phyloP scores from a whole-genome alignment of 2,329 filamentous ascomycete species.

The Phaeosphaeriaceae sp. region DNA sequence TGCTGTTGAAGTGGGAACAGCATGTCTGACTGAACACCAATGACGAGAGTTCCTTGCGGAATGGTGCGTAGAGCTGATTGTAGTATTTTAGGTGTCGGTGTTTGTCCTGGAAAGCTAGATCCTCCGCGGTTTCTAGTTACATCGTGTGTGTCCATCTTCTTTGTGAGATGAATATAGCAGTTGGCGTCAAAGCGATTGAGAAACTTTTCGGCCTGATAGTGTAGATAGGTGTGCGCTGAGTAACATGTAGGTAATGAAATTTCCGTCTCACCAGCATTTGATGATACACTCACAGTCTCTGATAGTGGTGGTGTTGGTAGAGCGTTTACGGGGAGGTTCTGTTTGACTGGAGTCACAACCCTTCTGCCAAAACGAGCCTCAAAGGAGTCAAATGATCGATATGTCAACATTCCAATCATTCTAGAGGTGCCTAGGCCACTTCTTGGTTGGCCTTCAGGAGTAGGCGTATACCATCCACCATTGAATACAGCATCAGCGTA shows the following conservation, averaged over 20 bases:
- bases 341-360: not conserved
- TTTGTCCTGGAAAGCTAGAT: not conserved
- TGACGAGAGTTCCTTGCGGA: slow-evolving; percentile 38
- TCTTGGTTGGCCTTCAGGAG: slow-evolving; percentile 40
- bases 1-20: slow-evolving; percentile 46
- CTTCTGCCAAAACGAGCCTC: slow-evolving; percentile 44
- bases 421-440: slow-evolving; percentile 45
- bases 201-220: slow-evolving; percentile 51
- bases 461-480: slow-evolving; percentile 43
- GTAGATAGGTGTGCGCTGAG: slow-evolving; percentile 47
- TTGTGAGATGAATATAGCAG: slow-evolving; percentile 48
- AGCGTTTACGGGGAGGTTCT: not conserved
- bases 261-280: not conserved
- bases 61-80: slow-evolving; percentile 25
- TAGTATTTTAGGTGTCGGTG: slow-evolving; percentile 23
- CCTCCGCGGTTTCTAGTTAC: slow-evolving; percentile 26
- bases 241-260: slow-evolving; percentile 50
- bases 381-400: slow-evolving; percentile 46
- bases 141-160: slow-evolving; percentile 51
- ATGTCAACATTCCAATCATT: slow-evolving; percentile 51
- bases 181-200: slow-evolving; percentile 49
- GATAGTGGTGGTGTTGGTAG: slow-evolving; percentile 14
- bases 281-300: slow-evolving; percentile 5
- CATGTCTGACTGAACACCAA: slow-evolving; percentile 46
- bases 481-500: slow-evolving; percentile 42